phyloP scores from a whole-genome alignment of 2,329 filamentous ascomycete genomes.

The Didymella arachidicola region DNA sequence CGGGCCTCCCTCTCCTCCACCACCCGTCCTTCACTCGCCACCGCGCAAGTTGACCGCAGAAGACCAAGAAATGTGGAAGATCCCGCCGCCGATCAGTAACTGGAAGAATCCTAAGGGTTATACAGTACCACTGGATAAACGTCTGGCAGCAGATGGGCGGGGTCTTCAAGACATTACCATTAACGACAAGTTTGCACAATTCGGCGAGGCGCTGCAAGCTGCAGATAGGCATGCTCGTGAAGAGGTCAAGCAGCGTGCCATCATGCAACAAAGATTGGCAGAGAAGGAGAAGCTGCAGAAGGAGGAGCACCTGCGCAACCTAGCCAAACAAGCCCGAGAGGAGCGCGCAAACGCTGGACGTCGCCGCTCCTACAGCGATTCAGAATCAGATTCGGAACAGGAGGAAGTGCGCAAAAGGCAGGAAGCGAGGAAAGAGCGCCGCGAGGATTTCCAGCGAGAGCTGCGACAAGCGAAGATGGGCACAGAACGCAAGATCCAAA shows the following conservation, averaged over 20 bases:
- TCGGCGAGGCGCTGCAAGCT: conserved; percentile 92
- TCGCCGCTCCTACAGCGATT: conserved; percentile 53
- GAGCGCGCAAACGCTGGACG: conserved; percentile 67
- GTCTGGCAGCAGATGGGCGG: conserved; percentile 89
- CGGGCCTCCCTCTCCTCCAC: conserved; percentile 89
- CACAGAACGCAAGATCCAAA: conserved; percentile 86
- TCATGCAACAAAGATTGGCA: conserved; percentile 94
- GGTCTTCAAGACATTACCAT: conserved; percentile 93
- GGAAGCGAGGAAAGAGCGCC: conserved; percentile 76
- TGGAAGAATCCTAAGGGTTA: conserved; percentile 99
- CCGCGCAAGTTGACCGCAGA: conserved; percentile 94
- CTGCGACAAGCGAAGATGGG: conserved; percentile 95
- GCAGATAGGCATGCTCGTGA: conserved; percentile 94
- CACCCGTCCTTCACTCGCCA: conserved; percentile 93
- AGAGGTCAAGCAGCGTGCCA: conserved; percentile 87
- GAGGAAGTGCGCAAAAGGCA: conserved; percentile 78
- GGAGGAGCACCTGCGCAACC: conserved; percentile 85
- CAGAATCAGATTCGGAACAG: conserved; percentile 63
- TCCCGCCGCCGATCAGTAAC: conserved; percentile 88
- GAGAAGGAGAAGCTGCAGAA: conserved; percentile 97
- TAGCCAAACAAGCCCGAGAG: conserved; percentile 91
- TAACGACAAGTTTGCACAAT: conserved; percentile 98
- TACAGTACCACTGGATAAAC: conserved; percentile 93
- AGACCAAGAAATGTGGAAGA: conserved; percentile 97
- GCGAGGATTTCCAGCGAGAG: conserved; percentile 85